Percentiles rank a stretch among this genome's conserved stretches.
Evolutionary conservation across 306 rosid species (phyloP).

Genomic region (Quercus bicolor): DNA sequence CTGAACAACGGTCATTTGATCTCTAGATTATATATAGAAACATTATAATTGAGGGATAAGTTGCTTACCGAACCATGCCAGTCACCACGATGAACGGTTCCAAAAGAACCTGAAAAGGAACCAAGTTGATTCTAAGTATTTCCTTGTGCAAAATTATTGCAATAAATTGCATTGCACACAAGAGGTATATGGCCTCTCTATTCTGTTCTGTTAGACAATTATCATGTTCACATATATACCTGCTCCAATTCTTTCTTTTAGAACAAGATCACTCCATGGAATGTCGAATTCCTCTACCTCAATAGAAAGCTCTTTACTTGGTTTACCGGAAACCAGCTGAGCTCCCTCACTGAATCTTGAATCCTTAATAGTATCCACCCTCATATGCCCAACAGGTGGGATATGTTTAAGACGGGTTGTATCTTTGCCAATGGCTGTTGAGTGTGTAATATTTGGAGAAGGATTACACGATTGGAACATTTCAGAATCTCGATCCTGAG

Average conservation of each 20-base stretch:
- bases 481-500: conserved; percentile 47
- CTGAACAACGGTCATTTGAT: neutral
- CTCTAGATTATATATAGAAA: neutral
- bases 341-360: conserved; percentile 55
- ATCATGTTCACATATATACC: conserved; percentile 41
- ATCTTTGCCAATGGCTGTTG: conserved; percentile 43
- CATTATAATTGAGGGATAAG: neutral
- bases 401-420: conserved; percentile 38
- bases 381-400: conserved; percentile 44
- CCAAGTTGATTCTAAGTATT: conserved; percentile 16
- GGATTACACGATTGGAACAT: conserved; percentile 37
- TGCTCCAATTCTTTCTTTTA: conserved; percentile 93
- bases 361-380: conserved; percentile 41
- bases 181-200: conserved; percentile 9
- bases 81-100: conserved; percentile 98
- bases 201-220: conserved; percentile 16
- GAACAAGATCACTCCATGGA: conserved; percentile 75
- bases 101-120: conserved; percentile 87
- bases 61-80: conserved; percentile 96
- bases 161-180: conserved; percentile 22
- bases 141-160: neutral
- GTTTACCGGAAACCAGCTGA: conserved; percentile 44
- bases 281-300: conserved; percentile 75
- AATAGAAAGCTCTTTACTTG: conserved; percentile 48
- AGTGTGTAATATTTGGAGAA: conserved; percentile 40